Conservation (phyloP, 1,284 basidiomycete genomes). For the Rhizoctonia solani region DNA sequence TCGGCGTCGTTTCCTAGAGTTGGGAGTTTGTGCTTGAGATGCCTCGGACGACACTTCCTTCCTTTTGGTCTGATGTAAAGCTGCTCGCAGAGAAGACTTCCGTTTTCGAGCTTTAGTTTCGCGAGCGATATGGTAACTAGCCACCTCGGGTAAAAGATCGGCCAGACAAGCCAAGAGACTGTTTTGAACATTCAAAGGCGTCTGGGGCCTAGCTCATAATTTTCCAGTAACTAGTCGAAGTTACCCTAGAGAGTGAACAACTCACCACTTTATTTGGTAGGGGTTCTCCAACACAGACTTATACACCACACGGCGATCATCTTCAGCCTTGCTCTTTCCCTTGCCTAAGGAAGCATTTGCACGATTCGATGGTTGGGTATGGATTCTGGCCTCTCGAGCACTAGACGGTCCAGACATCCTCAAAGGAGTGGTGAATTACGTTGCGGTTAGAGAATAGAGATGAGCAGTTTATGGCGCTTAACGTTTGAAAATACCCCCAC, state of each 20-base stretch:
- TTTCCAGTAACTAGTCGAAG: conserved; percentile 28
- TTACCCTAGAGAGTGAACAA: conserved; percentile 14
- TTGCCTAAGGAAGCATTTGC: conserved; percentile 22
- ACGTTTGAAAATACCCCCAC: background rate
- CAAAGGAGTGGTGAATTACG: conserved; percentile 10
- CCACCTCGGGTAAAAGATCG: conserved; percentile 50
- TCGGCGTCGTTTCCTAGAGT: conserved; percentile 17
- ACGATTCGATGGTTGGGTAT: conserved; percentile 28
- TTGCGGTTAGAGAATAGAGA: background rate
- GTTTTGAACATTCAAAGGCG: conserved; percentile 67
- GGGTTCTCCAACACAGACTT: conserved; percentile 73
- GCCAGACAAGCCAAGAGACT: conserved; percentile 56
- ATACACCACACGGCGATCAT: conserved; percentile 60
- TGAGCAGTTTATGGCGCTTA: background rate
- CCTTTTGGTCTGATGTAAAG: conserved; percentile 17
- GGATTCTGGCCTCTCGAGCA: conserved; percentile 31
- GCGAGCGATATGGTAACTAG: conserved; percentile 50
- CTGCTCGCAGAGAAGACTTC: conserved; percentile 44
- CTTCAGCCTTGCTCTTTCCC: conserved; percentile 28
- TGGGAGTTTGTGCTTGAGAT: background rate
- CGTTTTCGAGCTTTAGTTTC: conserved; percentile 43
- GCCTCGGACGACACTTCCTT: conserved; percentile 36
- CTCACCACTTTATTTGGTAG: conserved; percentile 69
- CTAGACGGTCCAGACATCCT: conserved; percentile 21
- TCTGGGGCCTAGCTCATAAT: conserved; percentile 57